Base-by-base conservation (phyloP, 1,139 yeast genomes). In the Pneumocystis sp. region DNA sequence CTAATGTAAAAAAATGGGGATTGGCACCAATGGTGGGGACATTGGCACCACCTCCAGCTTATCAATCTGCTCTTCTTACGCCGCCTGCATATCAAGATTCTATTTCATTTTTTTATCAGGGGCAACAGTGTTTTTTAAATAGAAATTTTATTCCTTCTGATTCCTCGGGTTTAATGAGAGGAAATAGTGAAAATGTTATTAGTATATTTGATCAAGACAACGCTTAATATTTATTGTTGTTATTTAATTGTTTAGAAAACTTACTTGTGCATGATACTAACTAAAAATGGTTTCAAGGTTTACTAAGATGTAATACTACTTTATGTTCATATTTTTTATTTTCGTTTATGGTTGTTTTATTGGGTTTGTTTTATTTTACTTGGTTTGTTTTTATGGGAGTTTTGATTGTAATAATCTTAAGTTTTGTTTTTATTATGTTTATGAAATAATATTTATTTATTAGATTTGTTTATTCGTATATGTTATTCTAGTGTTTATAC, bases 1-100 rank as follows among this genome's bases (percentile, higher is more conserved):
- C 97, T 6, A 91, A 93, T 74, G 96, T 89, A 40, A 82, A 89
- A 71, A 91, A 90, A 74, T 89, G 95, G 80, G 96, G 96, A 2
- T 86, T 93, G 70, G 96, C 96, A 37, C 86, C 87, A 62, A 82
- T 83, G 59, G 84, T 78, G 66, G 93, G 91, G 0, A 80, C 83
- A 1, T 80, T 86, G 67, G 89, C 89, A 2, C 86, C 89, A 1
- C 93, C 93, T 1, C 93, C 93, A 0, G 81, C 87, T 1, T 86
- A 86, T 50, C 57, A 50, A 25, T 50, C 57, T 50, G 57, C 57
- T 50, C 57, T 50, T 50, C 57, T 50, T 50, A 50, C 57, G 6
- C 57, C 57, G 3, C 57, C 57, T 50, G 57, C 57, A 21, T 50
- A 50, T 50, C 57, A 50, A 15, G 57, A 50, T 50, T 50, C 34